Evolutionary conservation across 1,139 yeast species (phyloP), one percentile per base, ranked within the genome.

Genomic region (Sugiyamaella neomexicana): DNA sequence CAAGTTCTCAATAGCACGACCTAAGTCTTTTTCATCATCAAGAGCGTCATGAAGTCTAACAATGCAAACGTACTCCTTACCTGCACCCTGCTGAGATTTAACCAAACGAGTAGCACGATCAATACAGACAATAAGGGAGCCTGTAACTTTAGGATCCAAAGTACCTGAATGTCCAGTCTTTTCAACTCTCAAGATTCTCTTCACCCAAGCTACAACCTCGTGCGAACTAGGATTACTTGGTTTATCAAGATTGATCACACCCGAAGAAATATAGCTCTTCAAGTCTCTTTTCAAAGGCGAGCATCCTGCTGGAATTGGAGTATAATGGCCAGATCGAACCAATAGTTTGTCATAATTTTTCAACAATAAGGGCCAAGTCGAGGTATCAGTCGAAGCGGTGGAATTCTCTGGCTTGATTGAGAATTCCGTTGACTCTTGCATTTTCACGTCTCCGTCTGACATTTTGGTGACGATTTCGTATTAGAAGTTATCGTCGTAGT

Each of bases 141-240:
- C 75, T 56, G 99, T 93, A 68, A 93, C 99, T 76, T 93, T 93
- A 62, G 99, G 99, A 80, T 93, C 99, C 72, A 93, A 82, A 61
- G 99, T 93, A 77, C 99, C 99, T 55, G 97, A 89, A 76, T 93
- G 99, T 76, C 99, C 99, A 58, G 99, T 93, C 75, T 93, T 93
- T 75, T 93, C 98, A 59, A 86, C 86, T 73, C 98, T 85, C 68
- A 93, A 80, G 66, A 93, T 93, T 74, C 98, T 82, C 78, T 93
- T 93, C 69, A 93, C 85, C 99, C 99, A 93, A 37, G 99, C 99
- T 65, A 93, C 99, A 70, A 93, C 99, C 77, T 93, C 98, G 77
- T 91, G 98, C 54, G 97, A 89, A 52, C 96, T 88, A 64, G 99
- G 99, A 74, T 93, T 93, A 37, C 96, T 87, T 65, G 99, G 99